phyloP scores from a whole-genome alignment of 1,284 basidiomycete genomes.

The Ceratobasidium sp. region DNA sequence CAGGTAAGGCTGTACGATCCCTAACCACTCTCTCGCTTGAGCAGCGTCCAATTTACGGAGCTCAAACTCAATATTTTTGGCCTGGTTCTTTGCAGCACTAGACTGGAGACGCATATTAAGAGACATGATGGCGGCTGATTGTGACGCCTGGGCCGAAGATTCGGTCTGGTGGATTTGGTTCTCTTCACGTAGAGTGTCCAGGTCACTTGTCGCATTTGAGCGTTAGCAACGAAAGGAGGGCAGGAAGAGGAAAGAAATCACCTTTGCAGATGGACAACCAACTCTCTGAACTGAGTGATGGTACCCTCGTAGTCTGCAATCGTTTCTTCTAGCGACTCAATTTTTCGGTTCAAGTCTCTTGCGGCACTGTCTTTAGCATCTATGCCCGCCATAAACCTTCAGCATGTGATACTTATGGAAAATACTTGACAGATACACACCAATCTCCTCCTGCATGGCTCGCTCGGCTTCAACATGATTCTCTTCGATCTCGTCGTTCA shows the following conservation, averaged over 20 bases:
- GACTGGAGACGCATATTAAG: constrained; percentile 92
- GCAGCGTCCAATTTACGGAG: constrained; percentile 81
- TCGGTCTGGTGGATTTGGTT: constrained; percentile 85
- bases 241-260: constrained; percentile 46
- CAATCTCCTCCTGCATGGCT: constrained; percentile 87
- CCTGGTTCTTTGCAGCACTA: constrained; percentile 86
- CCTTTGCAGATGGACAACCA: constrained; percentile 84
- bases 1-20: constrained; percentile 55
- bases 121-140: constrained; percentile 86
- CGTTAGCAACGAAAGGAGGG: neutral
- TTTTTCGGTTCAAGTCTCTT: constrained; percentile 69
- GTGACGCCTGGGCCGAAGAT: constrained; percentile 74
- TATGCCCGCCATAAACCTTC: constrained; percentile 47
- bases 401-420: neutral
- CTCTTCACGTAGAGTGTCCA: constrained; percentile 79
- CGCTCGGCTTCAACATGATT: constrained; percentile 95
- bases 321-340: constrained; percentile 73
- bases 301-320: constrained; percentile 87
- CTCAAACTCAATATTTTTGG: constrained; percentile 86
- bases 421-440: constrained; percentile 55
- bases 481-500: constrained; percentile 97
- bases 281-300: constrained; percentile 88
- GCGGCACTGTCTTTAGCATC: constrained; percentile 76
- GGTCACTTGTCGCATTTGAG: constrained; percentile 63
- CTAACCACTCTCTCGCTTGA: constrained; percentile 79